Conservation (phyloP, 192 early-diverging fungal genomes). For the Coemansia sp. region DNA sequence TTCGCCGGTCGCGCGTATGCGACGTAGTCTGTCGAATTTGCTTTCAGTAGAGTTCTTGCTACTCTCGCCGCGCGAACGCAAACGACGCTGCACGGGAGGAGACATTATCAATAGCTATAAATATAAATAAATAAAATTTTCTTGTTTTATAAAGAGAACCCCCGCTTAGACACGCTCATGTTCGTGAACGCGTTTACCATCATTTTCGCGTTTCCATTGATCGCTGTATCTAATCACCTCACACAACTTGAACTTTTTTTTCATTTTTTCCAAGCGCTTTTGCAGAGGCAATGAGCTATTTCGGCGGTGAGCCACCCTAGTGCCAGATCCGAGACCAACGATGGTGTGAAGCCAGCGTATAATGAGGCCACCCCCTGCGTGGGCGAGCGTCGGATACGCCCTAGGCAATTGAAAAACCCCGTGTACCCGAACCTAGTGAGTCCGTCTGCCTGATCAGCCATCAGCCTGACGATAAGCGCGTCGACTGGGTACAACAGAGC, state of each 20-base stretch:
- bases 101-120: conserved; percentile 15
- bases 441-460: conserved; percentile 43
- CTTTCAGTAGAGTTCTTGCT: conserved; percentile 16
- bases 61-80: conserved; percentile 28
- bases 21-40: conserved; percentile 46
- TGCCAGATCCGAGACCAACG: conserved; percentile 26
- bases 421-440: conserved; percentile 24
- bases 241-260: background rate
- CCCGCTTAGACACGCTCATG: background rate
- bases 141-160: background rate
- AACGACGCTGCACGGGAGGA: conserved; percentile 25
- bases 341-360: conserved; percentile 22
- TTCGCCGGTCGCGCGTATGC: conserved; percentile 46
- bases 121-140: background rate
- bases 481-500: conserved; percentile 36
- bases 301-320: conserved; percentile 33
- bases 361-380: conserved; percentile 11
- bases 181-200: background rate
- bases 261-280: conserved; percentile 18
- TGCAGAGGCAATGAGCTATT: conserved; percentile 34
- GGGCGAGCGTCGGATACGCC: background rate
- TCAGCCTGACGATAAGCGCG: conserved; percentile 28
- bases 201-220: conserved; percentile 6
- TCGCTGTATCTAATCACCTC: background rate
- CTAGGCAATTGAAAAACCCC: conserved; percentile 38